phyloP scores from a whole-genome alignment of 1,139 yeast species.

The Yamadazyma buinensis region DNA sequence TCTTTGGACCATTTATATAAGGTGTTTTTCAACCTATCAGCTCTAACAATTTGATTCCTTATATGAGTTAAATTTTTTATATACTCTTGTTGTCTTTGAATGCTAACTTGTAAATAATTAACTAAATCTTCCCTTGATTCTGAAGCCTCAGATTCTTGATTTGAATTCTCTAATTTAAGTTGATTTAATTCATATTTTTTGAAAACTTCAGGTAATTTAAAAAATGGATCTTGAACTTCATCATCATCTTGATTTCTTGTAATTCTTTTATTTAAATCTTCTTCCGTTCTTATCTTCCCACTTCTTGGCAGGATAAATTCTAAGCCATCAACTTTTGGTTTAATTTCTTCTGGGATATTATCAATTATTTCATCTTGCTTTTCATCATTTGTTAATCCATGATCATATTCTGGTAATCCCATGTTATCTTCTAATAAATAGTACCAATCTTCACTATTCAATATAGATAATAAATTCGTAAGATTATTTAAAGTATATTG shows the following conservation, averaged over 20 bases:
- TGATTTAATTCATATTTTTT: conserved; percentile 36
- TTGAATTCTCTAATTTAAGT: conserved; percentile 11
- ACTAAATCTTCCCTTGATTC: conserved; percentile 38
- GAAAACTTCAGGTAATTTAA: conserved; percentile 35
- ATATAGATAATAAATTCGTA: conserved; percentile 66
- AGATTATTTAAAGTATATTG: conserved; percentile 71
- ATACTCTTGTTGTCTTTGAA: conserved; percentile 89
- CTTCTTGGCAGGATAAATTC: neutral
- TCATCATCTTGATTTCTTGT: conserved; percentile 17
- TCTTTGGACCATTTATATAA: conserved; percentile 82
- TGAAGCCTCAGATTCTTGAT: conserved; percentile 23
- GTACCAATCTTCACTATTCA: conserved; percentile 83
- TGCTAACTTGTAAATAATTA: conserved; percentile 44
- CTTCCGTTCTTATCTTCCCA: conserved; percentile 19
- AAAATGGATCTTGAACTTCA: conserved; percentile 34
- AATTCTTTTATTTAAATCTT: conserved; percentile 45
- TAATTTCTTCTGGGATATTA: conserved; percentile 18
- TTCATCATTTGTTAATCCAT: conserved; percentile 43
- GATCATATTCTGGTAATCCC: conserved; percentile 68
- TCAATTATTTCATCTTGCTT: conserved; percentile 17
- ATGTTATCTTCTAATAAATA: conserved; percentile 61
- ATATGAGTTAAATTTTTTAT: conserved; percentile 70
- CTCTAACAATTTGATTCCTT: conserved; percentile 71
- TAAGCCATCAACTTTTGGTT: conserved; percentile 1
- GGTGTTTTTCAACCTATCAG: conserved; percentile 68